Percentiles rank a stretch among this genome's conserved stretches.
These are phyloP conservation scores for Aureobasidium pullulans DNA, from an alignment of 2,329 filamentous ascomycete species.

Conservation along the genomic window DNA sequence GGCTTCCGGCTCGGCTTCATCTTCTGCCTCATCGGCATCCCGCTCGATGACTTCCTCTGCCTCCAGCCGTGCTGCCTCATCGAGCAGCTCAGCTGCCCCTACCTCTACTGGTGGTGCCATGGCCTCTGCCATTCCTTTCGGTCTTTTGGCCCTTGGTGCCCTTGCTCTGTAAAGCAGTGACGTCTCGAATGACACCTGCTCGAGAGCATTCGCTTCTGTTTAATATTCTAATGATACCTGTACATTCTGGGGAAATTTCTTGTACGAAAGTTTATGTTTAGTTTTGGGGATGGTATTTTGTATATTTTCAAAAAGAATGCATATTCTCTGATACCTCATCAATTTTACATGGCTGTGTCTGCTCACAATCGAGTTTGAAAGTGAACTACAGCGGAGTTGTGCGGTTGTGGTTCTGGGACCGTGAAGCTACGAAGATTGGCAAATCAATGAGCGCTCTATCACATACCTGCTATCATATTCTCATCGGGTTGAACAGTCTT, in stretches of 20 bases:
- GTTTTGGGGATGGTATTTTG: neutral
- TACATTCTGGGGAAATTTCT: neutral
- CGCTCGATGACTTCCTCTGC: slow-evolving; percentile 29
- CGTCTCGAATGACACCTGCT: too few relatives aligned
- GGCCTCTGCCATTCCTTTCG: slow-evolving; percentile 14
- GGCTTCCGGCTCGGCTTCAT: slow-evolving; percentile 67
- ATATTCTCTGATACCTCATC: neutral
- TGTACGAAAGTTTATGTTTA: neutral
- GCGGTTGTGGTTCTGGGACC: too few relatives aligned
- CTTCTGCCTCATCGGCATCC: slow-evolving; percentile 34
- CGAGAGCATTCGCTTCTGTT: neutral
- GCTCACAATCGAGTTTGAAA: too few relatives aligned
- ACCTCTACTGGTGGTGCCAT: slow-evolving; percentile 15
- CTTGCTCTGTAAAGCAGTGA: slow-evolving; percentile 13
- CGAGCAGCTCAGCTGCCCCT: neutral
- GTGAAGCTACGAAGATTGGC: too few relatives aligned
- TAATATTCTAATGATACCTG: slow-evolving; percentile 2
- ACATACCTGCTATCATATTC: too few relatives aligned
- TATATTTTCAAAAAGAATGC: neutral
- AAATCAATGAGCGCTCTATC: too few relatives aligned
- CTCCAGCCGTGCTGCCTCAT: neutral
- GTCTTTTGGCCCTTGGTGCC: slow-evolving; percentile 17
- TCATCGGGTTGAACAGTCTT: too few relatives aligned
- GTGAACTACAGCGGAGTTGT: too few relatives aligned
- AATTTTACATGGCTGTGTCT: too few relatives aligned